Percentiles rank a stretch among this genome's conserved stretches.
Evolutionary conservation across 1,284 basidiomycete species (phyloP).

Genomic region (Ustilago trichophora): DNA sequence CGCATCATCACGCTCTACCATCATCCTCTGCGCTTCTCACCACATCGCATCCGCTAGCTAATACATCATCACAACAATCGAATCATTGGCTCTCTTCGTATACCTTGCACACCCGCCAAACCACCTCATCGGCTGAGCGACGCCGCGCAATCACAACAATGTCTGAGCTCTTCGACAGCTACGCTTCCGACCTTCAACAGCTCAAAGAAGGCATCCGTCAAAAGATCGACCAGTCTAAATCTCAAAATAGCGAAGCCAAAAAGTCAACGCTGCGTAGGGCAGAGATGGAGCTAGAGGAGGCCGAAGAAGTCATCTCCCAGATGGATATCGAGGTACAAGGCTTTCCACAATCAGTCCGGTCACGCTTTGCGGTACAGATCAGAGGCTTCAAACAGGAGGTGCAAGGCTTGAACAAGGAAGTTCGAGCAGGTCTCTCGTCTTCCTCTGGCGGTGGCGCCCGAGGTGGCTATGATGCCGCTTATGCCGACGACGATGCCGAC

Average conservation of each 20-base stretch:
- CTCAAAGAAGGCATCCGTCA: conserved; percentile 51
- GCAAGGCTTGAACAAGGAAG: conserved; percentile 49
- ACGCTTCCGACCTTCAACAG: conserved; percentile 61
- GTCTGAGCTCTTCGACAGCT: conserved; percentile 65
- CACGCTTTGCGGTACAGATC: conserved; percentile 53
- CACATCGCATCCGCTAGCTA: no score
- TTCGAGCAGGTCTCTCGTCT: conserved; percentile 28
- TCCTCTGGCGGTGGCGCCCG: conserved; percentile 10
- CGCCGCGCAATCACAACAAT: conserved; percentile 25
- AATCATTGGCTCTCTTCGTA: no score
- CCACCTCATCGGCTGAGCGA: neutral
- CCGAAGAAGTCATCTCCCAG: conserved; percentile 92
- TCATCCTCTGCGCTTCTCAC: neutral
- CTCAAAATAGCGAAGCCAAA: conserved; percentile 73
- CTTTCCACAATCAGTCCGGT: conserved; percentile 75
- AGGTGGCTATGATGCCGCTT: conserved; percentile 25
- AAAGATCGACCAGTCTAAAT: conserved; percentile 42
- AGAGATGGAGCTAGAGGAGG: conserved; percentile 96
- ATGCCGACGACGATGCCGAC: conserved; percentile 43
- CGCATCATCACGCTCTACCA: neutral
- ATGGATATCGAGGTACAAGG: conserved; percentile 99
- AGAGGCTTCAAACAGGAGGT: conserved; percentile 50
- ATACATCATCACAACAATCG: no score
- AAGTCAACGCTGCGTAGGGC: conserved; percentile 83
- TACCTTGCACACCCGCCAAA: no score